Base-by-base conservation (phyloP, 2,329 filamentous ascomycete genomes). In the Sarocladium oryzae region DNA sequence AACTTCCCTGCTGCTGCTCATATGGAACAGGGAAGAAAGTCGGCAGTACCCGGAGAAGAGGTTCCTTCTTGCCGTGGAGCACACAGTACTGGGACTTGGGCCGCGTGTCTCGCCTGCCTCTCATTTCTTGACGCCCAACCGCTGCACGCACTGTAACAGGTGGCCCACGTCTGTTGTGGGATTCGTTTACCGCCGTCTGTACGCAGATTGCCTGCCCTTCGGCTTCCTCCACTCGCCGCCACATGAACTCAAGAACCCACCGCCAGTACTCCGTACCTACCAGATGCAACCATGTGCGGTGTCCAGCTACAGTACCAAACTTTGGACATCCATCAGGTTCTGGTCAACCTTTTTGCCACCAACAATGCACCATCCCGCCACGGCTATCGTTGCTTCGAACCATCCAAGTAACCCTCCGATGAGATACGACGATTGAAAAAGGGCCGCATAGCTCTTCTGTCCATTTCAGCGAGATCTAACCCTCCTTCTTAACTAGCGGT, bases 61-160 rank as follows among this genome's bases (percentile, higher is more conserved):
- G 40, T 43, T 43, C 40, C 21, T 16, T 40, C 26, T 26, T 26
- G 40, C 40, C 15, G 11, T 15, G 21, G n/a, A 4, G 21, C 23
- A 13, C 40, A 21, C n/a, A 11, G 21, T 15, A 6, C 23, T 23
- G 40, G 6, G 23, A 43, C 40, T 43, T 43, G 23, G 40, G 23
- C 40, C 21, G 21, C 23, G 13, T 43, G 40, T 43, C 23, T 28
- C n/a, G n/a, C n/a, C n/a, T n/a, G n/a, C n/a, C n/a, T n/a, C n/a
- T n/a, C n/a, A n/a, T n/a, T 37, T 37, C 8, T 15, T 20, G 23
- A 28, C 21, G 40, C 40, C 40, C 21, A 43, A 43, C 40, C 7
- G 40, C 21, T 43, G 40, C 40, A 43, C 21, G 40, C 40, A 43
- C 40, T 43, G 40, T 43, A 28, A 24, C 36, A 8, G 13, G n/a